Conservation (phyloP, 805 yeast species). For the Sugiyamaella lignohabitans region DNA sequence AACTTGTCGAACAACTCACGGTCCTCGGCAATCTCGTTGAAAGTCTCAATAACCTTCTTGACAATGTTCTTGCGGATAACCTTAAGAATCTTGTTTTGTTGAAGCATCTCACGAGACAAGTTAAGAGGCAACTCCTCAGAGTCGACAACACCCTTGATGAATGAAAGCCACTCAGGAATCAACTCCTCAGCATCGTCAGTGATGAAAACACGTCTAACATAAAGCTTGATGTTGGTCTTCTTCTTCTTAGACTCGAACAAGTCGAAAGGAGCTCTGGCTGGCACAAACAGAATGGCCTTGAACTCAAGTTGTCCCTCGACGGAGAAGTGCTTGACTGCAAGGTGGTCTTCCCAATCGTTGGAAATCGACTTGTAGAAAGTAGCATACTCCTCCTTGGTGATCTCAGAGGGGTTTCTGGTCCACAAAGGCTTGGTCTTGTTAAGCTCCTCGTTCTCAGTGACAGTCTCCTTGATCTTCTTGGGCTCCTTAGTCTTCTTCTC, state of each 20-base stretch:
- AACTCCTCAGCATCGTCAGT: constrained; percentile 99
- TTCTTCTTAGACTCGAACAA: constrained; percentile 97
- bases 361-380: constrained; percentile 99
- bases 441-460: constrained; percentile 94
- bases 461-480: constrained; percentile 86
- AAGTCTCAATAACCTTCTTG: constrained; percentile 96
- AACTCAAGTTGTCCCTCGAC: constrained; percentile 99
- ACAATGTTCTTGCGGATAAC: constrained; percentile 98
- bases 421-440: constrained; percentile 98
- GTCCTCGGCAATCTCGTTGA: constrained; percentile 99
- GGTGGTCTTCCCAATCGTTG: constrained; percentile 99
- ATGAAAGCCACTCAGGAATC: constrained; percentile 97
- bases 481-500: constrained; percentile 68
- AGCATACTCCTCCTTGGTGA: constrained; percentile 96
- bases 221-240: constrained; percentile 97
- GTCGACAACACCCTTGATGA: constrained; percentile 98
- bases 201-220: constrained; percentile 98
- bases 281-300: constrained; percentile 94
- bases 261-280: constrained; percentile 99
- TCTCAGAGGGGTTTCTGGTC: constrained; percentile 98
- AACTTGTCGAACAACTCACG: constrained; percentile 97
- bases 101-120: constrained; percentile 99
- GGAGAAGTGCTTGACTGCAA: constrained; percentile 98
- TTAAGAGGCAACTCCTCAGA: constrained; percentile 99
- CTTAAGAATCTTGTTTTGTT: constrained; percentile 99